Percentiles rank a stretch among this genome's conserved stretches.
phyloP scores from a whole-genome alignment of 2,329 filamentous ascomycete genomes.

The Rhynchosporium agropyri region DNA sequence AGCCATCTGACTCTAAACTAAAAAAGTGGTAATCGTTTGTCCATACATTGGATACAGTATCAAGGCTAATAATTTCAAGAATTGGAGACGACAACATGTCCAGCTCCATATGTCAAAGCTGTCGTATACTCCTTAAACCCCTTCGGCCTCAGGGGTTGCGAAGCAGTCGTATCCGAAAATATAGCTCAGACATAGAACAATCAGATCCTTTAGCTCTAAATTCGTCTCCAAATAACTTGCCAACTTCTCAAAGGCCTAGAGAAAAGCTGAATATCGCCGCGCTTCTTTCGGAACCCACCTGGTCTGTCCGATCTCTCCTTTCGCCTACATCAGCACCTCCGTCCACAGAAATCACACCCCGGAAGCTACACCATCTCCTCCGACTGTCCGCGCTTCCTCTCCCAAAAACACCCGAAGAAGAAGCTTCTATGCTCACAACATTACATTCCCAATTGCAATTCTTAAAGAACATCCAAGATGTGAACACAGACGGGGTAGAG shows the following conservation, averaged over 20 bases:
- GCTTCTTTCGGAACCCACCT: slow-evolving; percentile 72
- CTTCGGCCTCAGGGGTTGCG: not conserved
- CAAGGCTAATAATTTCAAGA: no score
- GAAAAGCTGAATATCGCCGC: slow-evolving; percentile 31
- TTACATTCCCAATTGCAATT: slow-evolving; percentile 86
- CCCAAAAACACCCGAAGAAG: slow-evolving; percentile 63
- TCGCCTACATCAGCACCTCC: slow-evolving; percentile 44
- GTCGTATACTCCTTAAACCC: slow-evolving; percentile 24
- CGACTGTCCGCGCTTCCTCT: slow-evolving; percentile 84
- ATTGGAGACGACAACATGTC: slow-evolving; percentile 24
- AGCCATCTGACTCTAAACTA: no score
- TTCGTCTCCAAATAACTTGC: no score
- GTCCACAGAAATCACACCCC: slow-evolving; percentile 51
- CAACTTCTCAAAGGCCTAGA: not conserved
- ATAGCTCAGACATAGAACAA: slow-evolving; percentile 11
- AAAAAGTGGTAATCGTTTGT: not conserved
- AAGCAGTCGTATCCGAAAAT: slow-evolving; percentile 12
- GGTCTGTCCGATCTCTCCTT: slow-evolving; percentile 80
- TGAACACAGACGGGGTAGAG: slow-evolving; percentile 72
- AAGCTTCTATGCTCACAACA: slow-evolving; percentile 71
- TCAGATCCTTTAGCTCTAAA: no score
- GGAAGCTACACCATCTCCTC: slow-evolving; percentile 80
- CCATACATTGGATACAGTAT: no score
- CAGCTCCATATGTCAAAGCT: slow-evolving; percentile 28
- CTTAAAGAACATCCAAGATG: slow-evolving; percentile 79